Base-by-base conservation (phyloP, 2,329 filamentous ascomycete genomes). In the Neofusicoccum parvum region DNA sequence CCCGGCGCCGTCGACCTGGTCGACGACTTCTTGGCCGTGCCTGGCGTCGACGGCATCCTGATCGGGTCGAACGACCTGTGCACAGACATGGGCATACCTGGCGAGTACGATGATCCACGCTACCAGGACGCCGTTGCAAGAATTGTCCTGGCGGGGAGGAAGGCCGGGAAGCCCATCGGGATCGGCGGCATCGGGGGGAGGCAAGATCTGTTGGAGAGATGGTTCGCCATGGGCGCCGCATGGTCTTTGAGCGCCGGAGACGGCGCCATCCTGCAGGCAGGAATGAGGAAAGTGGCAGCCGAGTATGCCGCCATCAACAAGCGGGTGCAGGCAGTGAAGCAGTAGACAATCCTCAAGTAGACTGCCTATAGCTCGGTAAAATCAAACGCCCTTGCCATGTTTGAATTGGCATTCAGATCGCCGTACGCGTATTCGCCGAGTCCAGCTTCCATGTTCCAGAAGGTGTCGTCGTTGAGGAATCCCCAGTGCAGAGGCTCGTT, bases 11-110 rank as follows among this genome's bases (percentile, higher is more conserved):
- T 81, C 1, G 77, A 78, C 17, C 68, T 76, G 10, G 78, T 75
- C 0, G 79, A 82, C 17, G 79, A 80, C 62, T 75, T 81, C 39
- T 72, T 77, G 1, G 78, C 78, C 0, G 66, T 81, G 0, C 75
- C 80, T 0, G 80, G 80, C 0, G 80, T 82, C 3, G 81, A 83
- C 66, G 76, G 72, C 1, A 69, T 83, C 0, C 70, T 83, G 2
- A 76, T 82, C 20, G 80, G 81, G 5, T 78, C 80, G 1, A 82
- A 82, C 56, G 81, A 82, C 65, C 69, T 82, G 56, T 78, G 72
- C 20, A 75, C 78, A 1, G 80, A 82, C 48, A 74, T 82, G 71
- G 80, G 80, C 0, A 80, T 80, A 36, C 78, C 78, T 0, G 79
- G 79, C 2, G 69, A 79, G 49, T 80, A 77, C 63, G 78, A 80